phyloP scores from a whole-genome alignment of 179 eudicot genomes.

The Drosera spatulata region DNA sequence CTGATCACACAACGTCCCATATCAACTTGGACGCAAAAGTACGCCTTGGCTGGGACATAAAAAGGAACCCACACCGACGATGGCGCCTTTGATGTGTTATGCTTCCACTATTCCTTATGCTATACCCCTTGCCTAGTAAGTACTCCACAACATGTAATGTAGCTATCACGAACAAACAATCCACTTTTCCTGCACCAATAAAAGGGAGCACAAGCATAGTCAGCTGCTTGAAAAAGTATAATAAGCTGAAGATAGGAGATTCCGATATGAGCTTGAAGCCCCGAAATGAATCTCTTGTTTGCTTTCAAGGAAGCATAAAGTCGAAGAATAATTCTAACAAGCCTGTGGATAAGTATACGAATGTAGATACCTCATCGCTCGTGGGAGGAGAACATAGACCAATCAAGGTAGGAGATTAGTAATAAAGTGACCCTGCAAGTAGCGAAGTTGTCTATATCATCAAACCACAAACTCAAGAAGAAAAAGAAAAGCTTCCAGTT shows the following conservation, averaged over 20 bases:
- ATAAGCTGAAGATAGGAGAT: neutral
- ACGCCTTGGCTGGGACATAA: neutral
- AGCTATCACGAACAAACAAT: constrained; percentile 1
- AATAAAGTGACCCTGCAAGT: constrained; percentile 1
- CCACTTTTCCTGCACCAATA: neutral
- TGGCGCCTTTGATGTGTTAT: neutral
- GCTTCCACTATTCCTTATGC: neutral
- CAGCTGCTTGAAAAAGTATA: neutral
- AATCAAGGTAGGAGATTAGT: neutral
- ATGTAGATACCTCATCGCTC: neutral
- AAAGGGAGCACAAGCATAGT: neutral
- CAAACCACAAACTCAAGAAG: neutral
- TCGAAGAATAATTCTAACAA: neutral
- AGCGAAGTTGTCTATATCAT: neutral
- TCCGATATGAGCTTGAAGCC: neutral
- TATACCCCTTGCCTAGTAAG: neutral
- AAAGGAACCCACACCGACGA: neutral
- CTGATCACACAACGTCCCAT: too few relatives aligned
- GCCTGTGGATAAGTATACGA: neutral
- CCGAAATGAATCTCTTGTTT: too few relatives aligned
- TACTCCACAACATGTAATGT: neutral
- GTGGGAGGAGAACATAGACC: neutral
- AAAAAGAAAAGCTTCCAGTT: neutral
- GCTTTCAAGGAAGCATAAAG: too few relatives aligned
- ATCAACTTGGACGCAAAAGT: too few relatives aligned